Conservation (phyloP, 805 yeast species). For the Candida sanyiensis region DNA sequence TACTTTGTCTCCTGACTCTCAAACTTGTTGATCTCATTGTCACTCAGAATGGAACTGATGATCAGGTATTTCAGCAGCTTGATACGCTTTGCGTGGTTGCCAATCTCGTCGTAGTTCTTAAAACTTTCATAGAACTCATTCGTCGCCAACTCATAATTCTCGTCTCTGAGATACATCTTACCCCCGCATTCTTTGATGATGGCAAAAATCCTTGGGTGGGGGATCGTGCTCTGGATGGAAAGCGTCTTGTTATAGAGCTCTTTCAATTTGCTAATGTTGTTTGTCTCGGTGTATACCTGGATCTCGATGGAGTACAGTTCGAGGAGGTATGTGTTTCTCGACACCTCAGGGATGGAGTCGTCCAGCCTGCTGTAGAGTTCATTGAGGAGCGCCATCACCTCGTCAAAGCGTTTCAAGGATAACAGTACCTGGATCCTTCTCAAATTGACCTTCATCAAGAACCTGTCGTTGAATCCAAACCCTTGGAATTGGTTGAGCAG, state of each 20-base stretch:
- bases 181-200: constrained; percentile 77
- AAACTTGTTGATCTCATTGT: constrained; percentile 38
- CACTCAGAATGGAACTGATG: constrained; percentile 46
- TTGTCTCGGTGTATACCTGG: constrained; percentile 39
- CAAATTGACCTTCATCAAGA: constrained; percentile 44
- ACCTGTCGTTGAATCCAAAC: constrained; percentile 29
- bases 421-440: constrained; percentile 36
- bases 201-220: constrained; percentile 72
- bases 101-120: constrained; percentile 59
- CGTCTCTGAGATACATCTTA: constrained; percentile 52
- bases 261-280: constrained; percentile 35
- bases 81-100: constrained; percentile 52
- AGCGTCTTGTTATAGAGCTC: constrained; percentile 44
- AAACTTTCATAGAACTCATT: constrained; percentile 50
- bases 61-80: constrained; percentile 56
- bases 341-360: constrained; percentile 36
- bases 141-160: constrained; percentile 53
- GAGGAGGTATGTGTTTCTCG: constrained; percentile 42
- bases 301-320: constrained; percentile 68
- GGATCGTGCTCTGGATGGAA: constrained; percentile 53
- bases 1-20: constrained; percentile 27
- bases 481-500: constrained; percentile 23
- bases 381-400: constrained; percentile 32
- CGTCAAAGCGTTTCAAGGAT: constrained; percentile 24
- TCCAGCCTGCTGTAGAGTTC: constrained; percentile 35